These are phyloP conservation scores for Colletotrichum horii DNA, from an alignment of 2,329 filamentous ascomycete genomes.

Conservation along the genomic window DNA sequence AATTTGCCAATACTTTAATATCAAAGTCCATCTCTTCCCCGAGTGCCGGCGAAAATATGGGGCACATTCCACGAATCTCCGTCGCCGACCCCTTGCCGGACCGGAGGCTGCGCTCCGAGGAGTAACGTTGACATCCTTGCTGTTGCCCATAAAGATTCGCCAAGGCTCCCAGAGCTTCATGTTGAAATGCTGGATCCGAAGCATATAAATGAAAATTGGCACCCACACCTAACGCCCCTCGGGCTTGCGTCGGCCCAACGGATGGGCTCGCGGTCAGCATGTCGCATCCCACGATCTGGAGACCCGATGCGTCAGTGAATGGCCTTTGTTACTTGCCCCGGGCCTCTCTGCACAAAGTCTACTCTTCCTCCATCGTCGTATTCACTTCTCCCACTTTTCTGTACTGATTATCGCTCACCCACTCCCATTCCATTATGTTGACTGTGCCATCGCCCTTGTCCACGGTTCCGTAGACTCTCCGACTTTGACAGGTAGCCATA, in stretches of 20 bases:
- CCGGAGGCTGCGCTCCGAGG: neutral
- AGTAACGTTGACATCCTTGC: neutral
- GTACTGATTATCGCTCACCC: neutral
- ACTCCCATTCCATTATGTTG: neutral
- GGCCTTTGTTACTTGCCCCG: rapidly evolving
- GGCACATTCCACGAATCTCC: conserved; percentile 4
- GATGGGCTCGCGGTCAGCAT: neutral
- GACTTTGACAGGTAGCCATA: neutral
- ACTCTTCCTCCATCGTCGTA: too few species aligned
- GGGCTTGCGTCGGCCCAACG: neutral
- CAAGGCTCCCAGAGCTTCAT: neutral
- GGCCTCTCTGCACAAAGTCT: neutral
- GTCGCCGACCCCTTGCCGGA: neutral
- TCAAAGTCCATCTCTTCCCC: neutral
- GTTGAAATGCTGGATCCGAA: neutral
- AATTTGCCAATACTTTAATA: neutral
- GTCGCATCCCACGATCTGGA: neutral
- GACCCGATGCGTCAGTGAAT: neutral
- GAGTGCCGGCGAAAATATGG: neutral
- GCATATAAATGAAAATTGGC: neutral
- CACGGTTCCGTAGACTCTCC: neutral
- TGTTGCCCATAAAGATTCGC: neutral
- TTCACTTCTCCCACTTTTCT: neutral
- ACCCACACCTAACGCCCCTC: neutral
- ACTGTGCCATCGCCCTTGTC: neutral